These are phyloP conservation scores for Tylopilus orsonianus DNA, from an alignment of 1,284 basidiomycete genomes.

Conservation along the genomic window DNA sequence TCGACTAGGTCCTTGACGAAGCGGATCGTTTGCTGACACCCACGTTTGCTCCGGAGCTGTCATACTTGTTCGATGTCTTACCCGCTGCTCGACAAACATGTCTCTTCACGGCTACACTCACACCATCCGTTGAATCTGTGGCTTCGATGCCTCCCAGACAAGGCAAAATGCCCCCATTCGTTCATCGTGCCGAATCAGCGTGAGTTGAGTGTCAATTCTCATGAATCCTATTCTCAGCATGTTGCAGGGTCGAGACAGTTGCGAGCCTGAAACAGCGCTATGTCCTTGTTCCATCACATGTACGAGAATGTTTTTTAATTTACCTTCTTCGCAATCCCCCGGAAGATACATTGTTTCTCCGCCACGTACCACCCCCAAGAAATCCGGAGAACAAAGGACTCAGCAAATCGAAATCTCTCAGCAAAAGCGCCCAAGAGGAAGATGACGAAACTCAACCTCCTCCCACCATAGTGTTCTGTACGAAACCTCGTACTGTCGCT, in stretches of 20 bases:
- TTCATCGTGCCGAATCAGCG: constrained; percentile 81
- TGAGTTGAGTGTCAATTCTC: constrained; percentile 39
- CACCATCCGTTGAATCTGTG: constrained; percentile 81
- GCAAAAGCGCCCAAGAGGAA: constrained; percentile 43
- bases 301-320: constrained; percentile 92
- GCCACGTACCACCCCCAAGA: constrained; percentile 52
- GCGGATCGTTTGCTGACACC: constrained; percentile 91
- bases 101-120: constrained; percentile 95
- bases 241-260: constrained; percentile 79
- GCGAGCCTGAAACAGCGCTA: constrained; percentile 86
- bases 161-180: constrained; percentile 86
- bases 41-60: constrained; percentile 87
- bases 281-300: constrained; percentile 91
- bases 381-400: constrained; percentile 33
- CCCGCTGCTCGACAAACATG: constrained; percentile 91
- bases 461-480: constrained; percentile 95
- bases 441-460: constrained; percentile 68
- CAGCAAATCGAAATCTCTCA: constrained; percentile 35
- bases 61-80: constrained; percentile 75
- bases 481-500: constrained; percentile 84
- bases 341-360: constrained; percentile 68
- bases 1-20: constrained; percentile 88
- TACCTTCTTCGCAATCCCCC: constrained; percentile 89
- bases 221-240: constrained; percentile 5
- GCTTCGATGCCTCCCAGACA: constrained; percentile 72